These are phyloP conservation scores for Atkinsonella hypoxylon DNA, from an alignment of 2,329 filamentous ascomycete species.

Conservation along the genomic window DNA sequence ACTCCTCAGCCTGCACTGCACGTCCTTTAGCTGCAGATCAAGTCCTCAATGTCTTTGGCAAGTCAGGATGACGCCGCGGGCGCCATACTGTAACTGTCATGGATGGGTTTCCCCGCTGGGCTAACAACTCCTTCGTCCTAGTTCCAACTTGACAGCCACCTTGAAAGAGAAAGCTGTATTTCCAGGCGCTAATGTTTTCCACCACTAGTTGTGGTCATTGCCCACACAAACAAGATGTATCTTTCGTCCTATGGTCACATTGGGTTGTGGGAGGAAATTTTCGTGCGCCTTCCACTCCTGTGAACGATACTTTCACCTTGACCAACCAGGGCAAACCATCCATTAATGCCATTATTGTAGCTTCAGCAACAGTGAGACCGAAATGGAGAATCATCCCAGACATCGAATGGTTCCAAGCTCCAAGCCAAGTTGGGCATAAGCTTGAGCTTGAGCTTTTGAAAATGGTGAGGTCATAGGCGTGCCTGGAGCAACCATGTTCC, in stretches of 20 bases:
- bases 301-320: too few relatives aligned
- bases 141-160: neutral
- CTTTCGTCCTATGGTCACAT: neutral
- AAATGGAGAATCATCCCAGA: neutral
- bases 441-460: neutral
- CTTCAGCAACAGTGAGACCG: too few relatives aligned
- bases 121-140: neutral
- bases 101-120: neutral
- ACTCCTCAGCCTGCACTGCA: conserved; percentile 6
- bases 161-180: neutral
- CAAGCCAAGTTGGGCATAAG: neutral
- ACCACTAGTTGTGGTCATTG: neutral
- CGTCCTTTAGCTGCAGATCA: conserved; percentile 7
- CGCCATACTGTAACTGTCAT: neutral
- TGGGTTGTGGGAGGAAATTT: neutral
- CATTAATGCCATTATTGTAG: too few relatives aligned
- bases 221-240: neutral
- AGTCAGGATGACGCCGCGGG: neutral
- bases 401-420: neutral
- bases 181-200: neutral
- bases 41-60: neutral
- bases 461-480: conserved; percentile 3
- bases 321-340: too few relatives aligned
- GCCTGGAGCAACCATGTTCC: neutral
- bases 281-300: too few relatives aligned